Evolutionary conservation across 306 rosid genomes (phyloP).

Genomic region (Vicia villosa): DNA sequence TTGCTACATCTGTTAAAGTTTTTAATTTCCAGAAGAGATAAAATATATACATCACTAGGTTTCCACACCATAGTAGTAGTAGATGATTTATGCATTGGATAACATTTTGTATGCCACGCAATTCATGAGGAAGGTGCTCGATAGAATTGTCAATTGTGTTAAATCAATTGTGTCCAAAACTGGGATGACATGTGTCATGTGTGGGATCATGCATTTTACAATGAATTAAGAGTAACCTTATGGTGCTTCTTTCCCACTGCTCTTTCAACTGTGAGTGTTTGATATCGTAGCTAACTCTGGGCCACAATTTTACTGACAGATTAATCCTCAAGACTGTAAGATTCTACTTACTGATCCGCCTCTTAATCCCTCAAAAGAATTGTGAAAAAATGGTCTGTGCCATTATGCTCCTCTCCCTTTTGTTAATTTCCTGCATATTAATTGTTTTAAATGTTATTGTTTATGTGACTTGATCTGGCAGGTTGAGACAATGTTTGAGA

Average conservation of each 20-base stretch:
- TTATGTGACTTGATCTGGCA: slow-evolving; percentile 44
- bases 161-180: slow-evolving; percentile 90
- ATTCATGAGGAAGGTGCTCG: not conserved
- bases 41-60: slow-evolving; percentile 1
- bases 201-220: slow-evolving; percentile 97
- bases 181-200: slow-evolving; percentile 99
- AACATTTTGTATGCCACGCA: not conserved
- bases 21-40: slow-evolving; percentile 85
- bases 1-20: slow-evolving; percentile 69
- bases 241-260: slow-evolving; percentile 25
- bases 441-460: slow-evolving; percentile 16
- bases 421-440: not conserved
- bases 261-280: not conserved
- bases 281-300: slow-evolving; percentile 3
- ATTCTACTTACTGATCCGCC: slow-evolving; percentile 98
- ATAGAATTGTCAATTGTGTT: not conserved
- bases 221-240: slow-evolving; percentile 69
- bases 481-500: slow-evolving; percentile 99
- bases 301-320: slow-evolving; percentile 45
- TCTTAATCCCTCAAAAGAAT: slow-evolving; percentile 91
- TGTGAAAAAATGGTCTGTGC: slow-evolving; percentile 85
- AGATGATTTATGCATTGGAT: slow-evolving; percentile 18
- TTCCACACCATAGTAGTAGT: slow-evolving; percentile 1
- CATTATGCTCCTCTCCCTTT: not conserved
- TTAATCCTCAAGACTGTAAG: slow-evolving; percentile 88